Conservation (phyloP, 108 stramenopile species). For the Nannochloropsis oceanica region DNA sequence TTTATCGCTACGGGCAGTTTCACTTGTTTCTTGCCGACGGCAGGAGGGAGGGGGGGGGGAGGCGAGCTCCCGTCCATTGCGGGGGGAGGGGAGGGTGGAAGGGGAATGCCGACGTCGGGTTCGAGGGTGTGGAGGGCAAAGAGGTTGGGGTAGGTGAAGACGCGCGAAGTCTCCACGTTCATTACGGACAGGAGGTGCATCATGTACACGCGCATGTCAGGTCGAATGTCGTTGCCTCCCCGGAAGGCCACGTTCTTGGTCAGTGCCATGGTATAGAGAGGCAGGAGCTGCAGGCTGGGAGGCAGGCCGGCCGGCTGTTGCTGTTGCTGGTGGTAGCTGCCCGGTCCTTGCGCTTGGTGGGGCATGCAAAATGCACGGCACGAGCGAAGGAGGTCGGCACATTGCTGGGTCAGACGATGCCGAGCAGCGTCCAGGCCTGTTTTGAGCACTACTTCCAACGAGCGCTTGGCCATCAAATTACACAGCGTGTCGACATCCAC, state of each 20-base stretch:
- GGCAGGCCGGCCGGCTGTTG: constrained; percentile 43
- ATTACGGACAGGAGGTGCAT: constrained; percentile 58
- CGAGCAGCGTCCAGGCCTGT: constrained; percentile 77
- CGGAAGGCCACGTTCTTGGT: constrained; percentile 91
- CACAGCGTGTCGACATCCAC: constrained; percentile 62
- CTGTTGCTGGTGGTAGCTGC: constrained; percentile 32
- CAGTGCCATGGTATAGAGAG: constrained; percentile 83
- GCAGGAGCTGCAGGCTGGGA: constrained; percentile 60
- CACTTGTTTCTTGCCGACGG: constrained; percentile 50
- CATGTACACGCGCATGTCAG: constrained; percentile 75
- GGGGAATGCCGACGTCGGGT: constrained; percentile 40
- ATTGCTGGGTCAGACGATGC: constrained; percentile 54
- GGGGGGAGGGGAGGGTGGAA: constrained; percentile 7
- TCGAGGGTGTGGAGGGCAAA: constrained; percentile 83
- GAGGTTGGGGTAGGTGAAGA: constrained; percentile 83
- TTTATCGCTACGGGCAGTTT: constrained; percentile 58
- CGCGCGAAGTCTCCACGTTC: constrained; percentile 52
- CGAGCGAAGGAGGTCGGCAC: constrained; percentile 37
- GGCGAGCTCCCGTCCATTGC: neutral
- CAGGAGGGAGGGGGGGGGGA: neutral
- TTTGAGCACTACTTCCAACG: constrained; percentile 59
- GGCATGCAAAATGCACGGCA: constrained; percentile 10
- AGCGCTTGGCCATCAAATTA: constrained; percentile 72
- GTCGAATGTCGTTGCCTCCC: constrained; percentile 83
- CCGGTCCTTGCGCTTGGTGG: constrained; percentile 45